Base-by-base conservation (phyloP, 139 green algal species). In the Bryopsis sp. region DNA sequence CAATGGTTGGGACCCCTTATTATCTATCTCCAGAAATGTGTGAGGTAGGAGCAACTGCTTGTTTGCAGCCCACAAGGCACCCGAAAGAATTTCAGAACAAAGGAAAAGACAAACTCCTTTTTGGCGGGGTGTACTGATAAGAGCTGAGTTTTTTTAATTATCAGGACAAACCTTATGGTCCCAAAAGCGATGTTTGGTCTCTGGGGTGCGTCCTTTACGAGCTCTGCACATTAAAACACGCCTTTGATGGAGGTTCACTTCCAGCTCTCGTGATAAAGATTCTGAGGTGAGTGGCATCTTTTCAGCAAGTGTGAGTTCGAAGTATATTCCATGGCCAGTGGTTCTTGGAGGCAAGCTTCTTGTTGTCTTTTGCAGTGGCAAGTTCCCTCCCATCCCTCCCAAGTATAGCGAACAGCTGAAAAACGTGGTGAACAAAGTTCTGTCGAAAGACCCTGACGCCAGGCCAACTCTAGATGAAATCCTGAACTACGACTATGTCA, bases 151-250 rank as follows among this genome's bases (percentile, higher is more conserved):
- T 39, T 5, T 50, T 15, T 15, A 50, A 50, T 63, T 37, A 37
- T 4, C 37, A 69, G 64, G 75, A 85, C 73, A 66, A 72, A 48
- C 84, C 81, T 2, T 87, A 87, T 74, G 81, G 79, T 77, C 58
- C 64, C 47, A 88, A 86, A 48, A 82, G 73, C 46, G 84, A 90
- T 60, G 76, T 87, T 2, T 90, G 84, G 84, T 75, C 79, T 1
- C 67, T 88, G 31, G 84, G 84, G 33, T 88, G 82, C 67, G 70
- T 91, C 47, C 76, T 91, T 63, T 88, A 88, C 62, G 85, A 91
- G 72, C 68, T 88, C 37, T 64, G 58, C 46, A 85, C 74, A 1
- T 74, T 88, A 26, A 79, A 81, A 34, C 71, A 74, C 28, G 79
- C 83, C 1, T 87, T 89, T 68, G 73, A 81, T 50, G 83, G 76